Evolutionary conservation across 1,284 basidiomycete genomes (phyloP).

Genomic region (Irpex sp.): DNA sequence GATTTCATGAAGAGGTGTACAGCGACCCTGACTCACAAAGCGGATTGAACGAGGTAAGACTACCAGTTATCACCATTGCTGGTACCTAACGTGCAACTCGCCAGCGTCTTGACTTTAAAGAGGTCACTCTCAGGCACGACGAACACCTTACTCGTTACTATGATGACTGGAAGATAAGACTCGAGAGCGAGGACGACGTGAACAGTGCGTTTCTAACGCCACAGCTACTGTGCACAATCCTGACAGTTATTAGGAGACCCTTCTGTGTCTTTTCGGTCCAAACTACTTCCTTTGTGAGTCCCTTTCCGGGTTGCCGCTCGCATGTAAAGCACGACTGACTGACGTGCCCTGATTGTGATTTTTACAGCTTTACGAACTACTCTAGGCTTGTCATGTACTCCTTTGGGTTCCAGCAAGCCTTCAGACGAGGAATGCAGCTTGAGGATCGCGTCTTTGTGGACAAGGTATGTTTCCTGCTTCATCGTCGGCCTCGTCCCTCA

Average conservation of each 20-base stretch:
- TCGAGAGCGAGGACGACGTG: constrained; percentile 22
- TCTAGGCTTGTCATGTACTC: constrained; percentile 84
- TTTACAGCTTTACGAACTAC: constrained; percentile 62
- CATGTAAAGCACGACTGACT: background rate
- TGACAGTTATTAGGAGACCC: constrained; percentile 39
- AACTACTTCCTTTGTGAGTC: constrained; percentile 70
- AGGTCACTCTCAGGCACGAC: constrained; percentile 60
- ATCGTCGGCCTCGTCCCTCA: background rate
- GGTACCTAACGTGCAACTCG: constrained; percentile 3
- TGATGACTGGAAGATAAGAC: constrained; percentile 51
- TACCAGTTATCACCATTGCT: background rate
- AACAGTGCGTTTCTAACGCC: background rate
- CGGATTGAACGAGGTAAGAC: constrained; percentile 63
- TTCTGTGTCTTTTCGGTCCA: constrained; percentile 59
- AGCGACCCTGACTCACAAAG: constrained; percentile 67
- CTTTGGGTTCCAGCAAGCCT: constrained; percentile 81
- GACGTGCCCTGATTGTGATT: background rate
- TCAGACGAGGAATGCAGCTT: constrained; percentile 60
- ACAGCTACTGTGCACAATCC: background rate
- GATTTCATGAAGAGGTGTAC: constrained; percentile 74
- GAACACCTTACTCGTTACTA: constrained; percentile 51
- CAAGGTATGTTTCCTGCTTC: constrained; percentile 41
- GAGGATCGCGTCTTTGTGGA: constrained; percentile 65
- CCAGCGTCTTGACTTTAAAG: constrained; percentile 63
- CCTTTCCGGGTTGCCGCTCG: background rate